Evolutionary conservation across 2,329 filamentous ascomycete genomes (phyloP).

Genomic region (Trichoderma citrinoviride): DNA sequence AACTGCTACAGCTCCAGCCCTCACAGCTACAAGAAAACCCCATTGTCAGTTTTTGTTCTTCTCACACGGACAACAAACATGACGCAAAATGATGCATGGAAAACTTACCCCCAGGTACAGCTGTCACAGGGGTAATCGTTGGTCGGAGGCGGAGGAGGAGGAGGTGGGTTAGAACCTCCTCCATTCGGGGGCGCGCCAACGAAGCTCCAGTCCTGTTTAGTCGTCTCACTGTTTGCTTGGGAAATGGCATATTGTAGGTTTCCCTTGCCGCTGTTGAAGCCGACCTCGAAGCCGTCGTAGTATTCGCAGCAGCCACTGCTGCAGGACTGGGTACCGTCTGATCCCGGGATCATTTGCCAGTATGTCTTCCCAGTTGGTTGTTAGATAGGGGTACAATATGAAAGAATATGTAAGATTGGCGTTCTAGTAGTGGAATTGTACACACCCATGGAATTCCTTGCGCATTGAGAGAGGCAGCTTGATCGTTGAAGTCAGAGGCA

Average conservation of each 20-base stretch:
- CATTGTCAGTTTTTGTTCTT: background rate
- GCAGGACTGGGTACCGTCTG: background rate
- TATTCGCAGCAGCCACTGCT: background rate
- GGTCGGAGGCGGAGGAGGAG: background rate
- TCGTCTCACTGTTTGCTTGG: background rate
- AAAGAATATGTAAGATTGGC: background rate
- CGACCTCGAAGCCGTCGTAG: constrained; percentile 10
- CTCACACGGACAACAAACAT: background rate
- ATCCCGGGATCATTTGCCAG: constrained; percentile 6
- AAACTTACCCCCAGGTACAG: constrained; percentile 10
- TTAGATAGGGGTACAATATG: background rate
- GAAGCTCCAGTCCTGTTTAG: constrained; percentile 13
- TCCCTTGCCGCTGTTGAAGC: constrained; percentile 14
- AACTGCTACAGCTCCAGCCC: constrained; percentile 4
- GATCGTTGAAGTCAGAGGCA: background rate
- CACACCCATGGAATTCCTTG: constrained; percentile 1
- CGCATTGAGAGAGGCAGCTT: background rate
- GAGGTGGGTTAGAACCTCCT: constrained; percentile 1
- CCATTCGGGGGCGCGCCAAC: constrained; percentile 1
- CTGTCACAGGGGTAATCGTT: background rate
- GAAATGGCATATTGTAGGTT: background rate
- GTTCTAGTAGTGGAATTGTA: background rate
- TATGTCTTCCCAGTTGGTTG: background rate
- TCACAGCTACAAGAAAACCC: background rate
- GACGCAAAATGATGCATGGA: rapidly evolving